A percentile compares a stretch with the other conserved stretches of the same genome.
Evolutionary conservation across 2,329 filamentous ascomycete genomes (phyloP).

Genomic region (Ophiocordyceps unilateralis): DNA sequence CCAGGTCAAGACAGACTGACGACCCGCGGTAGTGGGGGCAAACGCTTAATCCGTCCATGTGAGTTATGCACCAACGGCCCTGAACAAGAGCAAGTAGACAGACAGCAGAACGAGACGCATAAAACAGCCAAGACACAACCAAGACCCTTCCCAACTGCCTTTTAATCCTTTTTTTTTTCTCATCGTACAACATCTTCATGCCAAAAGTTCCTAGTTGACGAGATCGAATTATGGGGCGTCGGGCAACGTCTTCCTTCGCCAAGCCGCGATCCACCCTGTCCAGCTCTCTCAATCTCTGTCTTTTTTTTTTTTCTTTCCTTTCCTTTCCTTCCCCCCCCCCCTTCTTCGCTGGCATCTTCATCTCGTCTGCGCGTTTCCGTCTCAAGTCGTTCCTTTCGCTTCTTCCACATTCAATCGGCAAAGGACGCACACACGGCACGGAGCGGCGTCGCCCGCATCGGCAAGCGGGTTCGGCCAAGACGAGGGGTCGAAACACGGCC

Average conservation of each 20-base stretch:
- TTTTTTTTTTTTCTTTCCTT: no score
- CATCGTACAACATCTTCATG: background rate
- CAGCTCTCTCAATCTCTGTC: no score
- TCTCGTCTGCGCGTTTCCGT: background rate
- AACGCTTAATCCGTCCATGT: no score
- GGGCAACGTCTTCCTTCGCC: background rate
- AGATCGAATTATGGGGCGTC: background rate
- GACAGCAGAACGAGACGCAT: no score
- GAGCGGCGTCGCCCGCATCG: background rate
- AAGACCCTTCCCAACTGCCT: no score
- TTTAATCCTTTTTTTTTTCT: no score
- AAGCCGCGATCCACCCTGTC: background rate
- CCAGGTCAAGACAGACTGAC: no score
- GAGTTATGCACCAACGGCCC: no score
- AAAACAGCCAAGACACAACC: no score
- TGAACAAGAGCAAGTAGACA: no score
- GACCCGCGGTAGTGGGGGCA: no score
- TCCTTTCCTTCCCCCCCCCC: no score
- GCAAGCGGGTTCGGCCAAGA: background rate
- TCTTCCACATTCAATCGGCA: background rate
- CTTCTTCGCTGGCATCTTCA: background rate
- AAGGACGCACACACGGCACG: background rate
- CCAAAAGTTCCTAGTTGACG: background rate
- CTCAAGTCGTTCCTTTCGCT: background rate
- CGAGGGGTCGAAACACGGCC: background rate